phyloP scores from a whole-genome alignment of 2,329 filamentous ascomycete genomes.

The Ceratocystis cacaofunesta region DNA sequence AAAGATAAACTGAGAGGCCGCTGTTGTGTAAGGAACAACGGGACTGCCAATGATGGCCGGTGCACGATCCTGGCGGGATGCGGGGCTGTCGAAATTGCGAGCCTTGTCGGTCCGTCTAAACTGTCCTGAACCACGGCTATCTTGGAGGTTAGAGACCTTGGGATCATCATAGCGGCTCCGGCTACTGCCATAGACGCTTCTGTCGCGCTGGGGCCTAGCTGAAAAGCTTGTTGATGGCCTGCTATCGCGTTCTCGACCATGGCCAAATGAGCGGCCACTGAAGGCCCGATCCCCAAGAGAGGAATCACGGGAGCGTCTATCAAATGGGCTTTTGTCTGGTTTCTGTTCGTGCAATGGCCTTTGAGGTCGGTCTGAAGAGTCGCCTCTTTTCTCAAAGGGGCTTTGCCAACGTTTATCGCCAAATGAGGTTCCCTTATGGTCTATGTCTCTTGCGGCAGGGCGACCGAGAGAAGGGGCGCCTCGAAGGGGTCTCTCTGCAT shows the following conservation, averaged over 20 bases:
- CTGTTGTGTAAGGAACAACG: constrained; percentile 47
- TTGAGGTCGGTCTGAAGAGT: neutral
- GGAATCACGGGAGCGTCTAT: neutral
- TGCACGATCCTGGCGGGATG: neutral
- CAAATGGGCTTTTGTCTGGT: neutral
- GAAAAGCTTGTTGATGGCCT: neutral
- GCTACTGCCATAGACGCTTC: neutral
- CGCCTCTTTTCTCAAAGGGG: neutral
- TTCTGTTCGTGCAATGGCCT: neutral
- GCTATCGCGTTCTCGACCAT: neutral
- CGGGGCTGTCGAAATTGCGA: neutral
- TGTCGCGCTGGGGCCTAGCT: neutral
- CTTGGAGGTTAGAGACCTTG: neutral
- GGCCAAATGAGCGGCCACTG: neutral
- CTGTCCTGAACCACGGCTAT: neutral
- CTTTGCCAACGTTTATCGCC: neutral
- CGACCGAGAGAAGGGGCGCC: neutral
- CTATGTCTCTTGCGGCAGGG: neutral
- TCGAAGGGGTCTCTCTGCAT: neutral
- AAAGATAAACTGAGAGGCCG: constrained; percentile 84
- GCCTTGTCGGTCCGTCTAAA: neutral
- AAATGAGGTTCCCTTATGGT: neutral
- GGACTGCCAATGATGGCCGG: constrained; percentile 13
- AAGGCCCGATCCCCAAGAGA: neutral
- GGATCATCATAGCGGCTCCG: neutral